Conservation (phyloP, 768 basidiomycete genomes). For the Inosperma sp. region DNA sequence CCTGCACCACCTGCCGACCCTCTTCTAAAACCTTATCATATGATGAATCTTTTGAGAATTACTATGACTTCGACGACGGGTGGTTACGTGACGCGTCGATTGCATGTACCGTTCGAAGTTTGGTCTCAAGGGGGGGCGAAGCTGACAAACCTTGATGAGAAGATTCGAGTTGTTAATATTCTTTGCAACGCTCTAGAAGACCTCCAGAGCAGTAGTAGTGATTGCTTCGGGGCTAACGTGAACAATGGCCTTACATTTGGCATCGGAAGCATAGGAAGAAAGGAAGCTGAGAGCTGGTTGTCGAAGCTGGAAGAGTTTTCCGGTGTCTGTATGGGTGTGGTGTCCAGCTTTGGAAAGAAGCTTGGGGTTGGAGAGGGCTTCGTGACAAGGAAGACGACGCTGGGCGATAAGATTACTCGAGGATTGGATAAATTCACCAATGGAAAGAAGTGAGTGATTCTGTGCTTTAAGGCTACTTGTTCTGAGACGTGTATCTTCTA, state of each 20-base stretch:
- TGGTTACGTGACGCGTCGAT: conserved; percentile 80
- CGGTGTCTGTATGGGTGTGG: conserved; percentile 71
- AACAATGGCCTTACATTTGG: conserved; percentile 70
- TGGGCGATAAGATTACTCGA: conserved; percentile 70
- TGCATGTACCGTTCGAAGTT: conserved; percentile 85
- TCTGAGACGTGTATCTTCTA: conserved; percentile 27
- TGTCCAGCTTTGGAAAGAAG: conserved; percentile 81
- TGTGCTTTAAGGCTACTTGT: neutral
- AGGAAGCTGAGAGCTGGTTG: conserved; percentile 77
- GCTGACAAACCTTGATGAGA: conserved; percentile 74
- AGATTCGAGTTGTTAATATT: conserved; percentile 80
- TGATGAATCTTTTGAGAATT: conserved; percentile 76
- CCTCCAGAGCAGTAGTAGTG: conserved; percentile 63
- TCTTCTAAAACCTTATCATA: conserved; percentile 80
- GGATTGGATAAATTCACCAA: conserved; percentile 82
- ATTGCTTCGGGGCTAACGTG: conserved; percentile 74
- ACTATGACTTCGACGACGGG: conserved; percentile 79
- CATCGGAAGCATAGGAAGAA: conserved; percentile 69
- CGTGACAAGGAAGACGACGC: conserved; percentile 74
- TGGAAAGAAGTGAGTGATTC: conserved; percentile 70
- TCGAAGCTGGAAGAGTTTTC: conserved; percentile 78
- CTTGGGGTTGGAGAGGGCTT: conserved; percentile 86
- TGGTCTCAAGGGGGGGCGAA: conserved; percentile 92
- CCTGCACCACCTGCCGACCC: conserved; percentile 66
- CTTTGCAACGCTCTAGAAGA: conserved; percentile 77